Percentiles rank a stretch among this genome's conserved stretches.
These are phyloP conservation scores for Thielaviopsis euricoi DNA, from an alignment of 2,329 filamentous ascomycete species.

Conservation along the genomic window DNA sequence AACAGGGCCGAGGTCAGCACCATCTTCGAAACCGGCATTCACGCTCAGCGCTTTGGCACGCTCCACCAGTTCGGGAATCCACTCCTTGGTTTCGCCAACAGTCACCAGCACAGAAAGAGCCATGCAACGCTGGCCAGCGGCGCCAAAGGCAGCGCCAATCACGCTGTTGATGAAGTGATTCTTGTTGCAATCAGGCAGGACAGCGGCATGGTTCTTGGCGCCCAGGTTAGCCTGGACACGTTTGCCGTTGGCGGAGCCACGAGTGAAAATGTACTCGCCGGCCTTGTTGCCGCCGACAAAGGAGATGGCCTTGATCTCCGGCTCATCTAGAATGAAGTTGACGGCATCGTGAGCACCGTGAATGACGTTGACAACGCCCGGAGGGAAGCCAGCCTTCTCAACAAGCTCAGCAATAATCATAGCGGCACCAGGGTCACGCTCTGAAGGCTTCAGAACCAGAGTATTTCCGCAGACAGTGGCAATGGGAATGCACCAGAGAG, in stretches of 20 bases:
- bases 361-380: conserved; percentile 68
- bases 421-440: conserved; percentile 67
- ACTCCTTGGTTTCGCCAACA: conserved; percentile 71
- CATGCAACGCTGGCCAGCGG: conserved; percentile 77
- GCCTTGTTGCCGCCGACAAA: conserved; percentile 82
- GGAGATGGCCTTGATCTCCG: conserved; percentile 69
- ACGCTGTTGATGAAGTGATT: conserved; percentile 78
- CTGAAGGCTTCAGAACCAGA: conserved; percentile 69
- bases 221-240: conserved; percentile 77
- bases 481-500: conserved; percentile 78
- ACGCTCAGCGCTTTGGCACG: conserved; percentile 56
- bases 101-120: conserved; percentile 69
- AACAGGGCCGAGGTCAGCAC: conserved; percentile 66
- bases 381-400: conserved; percentile 65
- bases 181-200: conserved; percentile 78
- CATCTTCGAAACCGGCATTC: conserved; percentile 66
- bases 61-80: conserved; percentile 64
- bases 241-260: conserved; percentile 72
- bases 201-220: conserved; percentile 75
- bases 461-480: conserved; percentile 75
- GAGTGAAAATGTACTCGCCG: conserved; percentile 69
- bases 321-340: conserved; percentile 74
- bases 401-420: conserved; percentile 75
- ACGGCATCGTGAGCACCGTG: conserved; percentile 69
- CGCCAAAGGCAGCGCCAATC: conserved; percentile 68